Evolutionary conservation across 2,329 filamentous ascomycete species (phyloP).

Genomic region (Curvularia eragrostidis): DNA sequence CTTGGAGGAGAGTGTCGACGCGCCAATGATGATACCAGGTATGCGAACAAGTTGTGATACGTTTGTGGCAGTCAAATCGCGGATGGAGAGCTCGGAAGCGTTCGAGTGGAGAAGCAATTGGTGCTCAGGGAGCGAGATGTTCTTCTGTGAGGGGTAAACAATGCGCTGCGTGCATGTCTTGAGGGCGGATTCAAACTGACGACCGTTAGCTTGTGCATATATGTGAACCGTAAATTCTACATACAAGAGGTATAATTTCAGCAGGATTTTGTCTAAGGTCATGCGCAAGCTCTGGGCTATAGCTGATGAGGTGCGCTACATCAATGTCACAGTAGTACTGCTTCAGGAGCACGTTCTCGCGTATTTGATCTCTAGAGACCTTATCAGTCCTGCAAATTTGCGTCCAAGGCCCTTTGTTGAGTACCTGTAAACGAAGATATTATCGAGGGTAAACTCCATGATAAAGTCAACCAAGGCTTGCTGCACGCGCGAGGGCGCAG

Average conservation of each 20-base stretch:
- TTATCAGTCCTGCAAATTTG: conserved; percentile 41
- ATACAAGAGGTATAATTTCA: conserved; percentile 88
- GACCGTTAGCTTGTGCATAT: conserved; percentile 21
- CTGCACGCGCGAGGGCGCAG: conserved; percentile 62
- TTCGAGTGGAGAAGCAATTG: conserved; percentile 94
- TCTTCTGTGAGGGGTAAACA: conserved; percentile 77
- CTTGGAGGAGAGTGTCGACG: conserved; percentile 95
- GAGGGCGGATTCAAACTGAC: conserved; percentile 86
- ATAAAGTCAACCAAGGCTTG: conserved; percentile 87
- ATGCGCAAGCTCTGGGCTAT: conserved; percentile 93
- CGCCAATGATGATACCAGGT: conserved; percentile 96
- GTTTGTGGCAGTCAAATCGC: conserved; percentile 89
- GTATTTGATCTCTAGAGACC: conserved; percentile 81
- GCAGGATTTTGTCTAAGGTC: conserved; percentile 86
- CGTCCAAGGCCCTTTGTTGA: background rate
- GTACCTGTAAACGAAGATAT: conserved; percentile 88
- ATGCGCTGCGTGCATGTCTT: conserved; percentile 93
- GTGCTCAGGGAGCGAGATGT: conserved; percentile 80
- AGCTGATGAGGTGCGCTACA: conserved; percentile 92
- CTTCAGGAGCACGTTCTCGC: conserved; percentile 92
- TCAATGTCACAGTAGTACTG: conserved; percentile 97
- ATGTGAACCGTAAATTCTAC: conserved; percentile 35
- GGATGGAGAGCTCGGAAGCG: conserved; percentile 88
- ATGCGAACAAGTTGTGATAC: conserved; percentile 96
- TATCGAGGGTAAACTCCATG: conserved; percentile 91